Evolutionary conservation across 1,284 basidiomycete species (phyloP).

Genomic region (Boletus coffeatus): DNA sequence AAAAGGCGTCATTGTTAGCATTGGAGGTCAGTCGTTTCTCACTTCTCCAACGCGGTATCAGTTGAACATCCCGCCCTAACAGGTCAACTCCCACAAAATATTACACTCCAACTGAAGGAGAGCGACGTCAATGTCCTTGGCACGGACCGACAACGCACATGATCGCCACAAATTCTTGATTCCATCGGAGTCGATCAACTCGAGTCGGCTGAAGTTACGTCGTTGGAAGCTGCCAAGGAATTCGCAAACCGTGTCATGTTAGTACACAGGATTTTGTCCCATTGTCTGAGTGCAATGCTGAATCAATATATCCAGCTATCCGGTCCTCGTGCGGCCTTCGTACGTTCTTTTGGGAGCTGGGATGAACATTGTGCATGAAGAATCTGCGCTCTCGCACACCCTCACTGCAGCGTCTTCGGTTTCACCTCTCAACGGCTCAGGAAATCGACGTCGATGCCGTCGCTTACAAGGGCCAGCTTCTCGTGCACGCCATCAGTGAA

Average conservation of each 20-base stretch:
- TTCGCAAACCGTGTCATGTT: constrained; percentile 85
- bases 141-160: constrained; percentile 97
- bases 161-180: constrained; percentile 99
- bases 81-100: constrained; percentile 98
- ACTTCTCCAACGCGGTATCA: neutral
- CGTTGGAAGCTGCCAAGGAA: constrained; percentile 85
- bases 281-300: constrained; percentile 10
- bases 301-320: constrained; percentile 55
- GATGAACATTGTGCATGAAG: constrained; percentile 99
- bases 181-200: constrained; percentile 96
- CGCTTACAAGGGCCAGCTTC: constrained; percentile 89
- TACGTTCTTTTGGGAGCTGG: constrained; percentile 99
- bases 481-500: constrained; percentile 95
- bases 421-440: constrained; percentile 89
- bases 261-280: constrained; percentile 11
- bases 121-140: constrained; percentile 91
- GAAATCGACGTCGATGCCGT: constrained; percentile 99
- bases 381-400: constrained; percentile 84
- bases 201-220: constrained; percentile 91
- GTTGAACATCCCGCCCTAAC: neutral
- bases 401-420: constrained; percentile 93
- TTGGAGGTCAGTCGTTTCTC: constrained; percentile 66
- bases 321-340: constrained; percentile 92
- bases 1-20: constrained; percentile 90
- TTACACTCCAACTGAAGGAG: constrained; percentile 92